Evolutionary conservation across 352 stramenopile genomes (phyloP), one percentile per base, ranked within the genome.

Genomic region (Globisporangium uncinulatum): DNA sequence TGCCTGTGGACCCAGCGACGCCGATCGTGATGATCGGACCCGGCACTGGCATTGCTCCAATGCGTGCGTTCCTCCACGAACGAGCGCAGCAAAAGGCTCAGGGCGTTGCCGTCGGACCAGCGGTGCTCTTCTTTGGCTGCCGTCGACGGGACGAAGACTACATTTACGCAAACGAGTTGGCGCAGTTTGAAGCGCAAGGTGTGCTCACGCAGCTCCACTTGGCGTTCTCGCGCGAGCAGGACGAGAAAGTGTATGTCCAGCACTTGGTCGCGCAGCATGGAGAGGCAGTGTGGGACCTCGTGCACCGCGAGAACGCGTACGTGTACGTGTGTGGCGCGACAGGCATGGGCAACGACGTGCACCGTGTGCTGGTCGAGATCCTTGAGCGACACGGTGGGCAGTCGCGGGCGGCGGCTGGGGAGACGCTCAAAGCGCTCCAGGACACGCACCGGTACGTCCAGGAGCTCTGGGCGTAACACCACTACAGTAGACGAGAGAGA

Each of bases 281-380:
- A 9, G 80, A 76, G 43, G 42, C 64, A 1, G 72, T 89, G 3
- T 90, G 74, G 71, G 59, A 84, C 8, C 67, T 93, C 6, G 70
- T 97, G 56, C 54, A 67, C 13, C 58, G 80, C 21, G 52, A 85
- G 21, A 71, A 79, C 36, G 91, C 79, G n/a, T 67, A 97, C 67
- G 88, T 99, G n/a, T 99, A 98, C 73, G 94, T 99, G 31, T 99
- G 97, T 65, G 97, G 97, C 36, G 97, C 83, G 14, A 98, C 97
- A 19, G 74, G 73, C 56, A 99, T 99, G 97, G 97, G 97, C 54
- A 87, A 94, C 42, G 96, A 99, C 66, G 97, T 99, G 6, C 78
- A 97, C 69, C 87, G 90, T 64, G 95, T 97, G 58, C 74, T 98
- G 50, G 74, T 80, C 49, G 62, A 92, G 44, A 78, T 98, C 46